Conservation (phyloP, 192 early-diverging fungal genomes). For the Backusella tarrabulga region DNA sequence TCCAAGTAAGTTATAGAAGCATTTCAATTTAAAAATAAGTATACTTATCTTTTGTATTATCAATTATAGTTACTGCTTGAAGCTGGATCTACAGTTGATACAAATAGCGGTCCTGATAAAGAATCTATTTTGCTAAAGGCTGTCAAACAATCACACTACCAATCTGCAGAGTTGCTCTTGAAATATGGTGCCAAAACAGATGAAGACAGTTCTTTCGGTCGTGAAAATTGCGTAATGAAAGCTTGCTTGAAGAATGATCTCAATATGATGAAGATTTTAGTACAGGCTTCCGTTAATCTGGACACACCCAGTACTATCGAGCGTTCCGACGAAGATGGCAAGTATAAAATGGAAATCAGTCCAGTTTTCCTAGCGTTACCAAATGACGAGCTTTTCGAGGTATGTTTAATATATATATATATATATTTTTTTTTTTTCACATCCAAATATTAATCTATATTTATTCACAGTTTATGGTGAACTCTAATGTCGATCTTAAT, state of each 20-base stretch:
- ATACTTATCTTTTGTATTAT: not conserved
- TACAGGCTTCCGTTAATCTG: not conserved
- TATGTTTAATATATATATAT: not conserved
- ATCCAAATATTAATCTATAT: not conserved
- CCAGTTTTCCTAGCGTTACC: not conserved
- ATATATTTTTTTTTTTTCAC: too few species aligned
- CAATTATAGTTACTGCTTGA: conserved; percentile 14
- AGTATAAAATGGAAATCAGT: not conserved
- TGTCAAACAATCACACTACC: not conserved
- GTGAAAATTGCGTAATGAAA: conserved; percentile 36
- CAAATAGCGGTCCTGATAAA: not conserved
- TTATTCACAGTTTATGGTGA: conserved; percentile 14
- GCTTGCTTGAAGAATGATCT: conserved; percentile 26
- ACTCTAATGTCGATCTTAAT: conserved; percentile 13
- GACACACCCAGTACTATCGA: not conserved
- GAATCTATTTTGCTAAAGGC: conserved; percentile 20
- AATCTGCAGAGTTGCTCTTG: conserved; percentile 18
- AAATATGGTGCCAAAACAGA: conserved; percentile 27
- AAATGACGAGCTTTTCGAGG: conserved; percentile 4
- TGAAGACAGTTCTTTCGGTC: conserved; percentile 14
- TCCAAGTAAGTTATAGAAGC: conserved; percentile 19
- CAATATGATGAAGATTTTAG: conserved; percentile 11
- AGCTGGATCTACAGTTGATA: not conserved
- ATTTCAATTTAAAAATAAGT: not conserved
- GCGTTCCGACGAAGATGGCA: not conserved